Base-by-base conservation (phyloP, 768 basidiomycete genomes). In the Mycena chlorophos region DNA sequence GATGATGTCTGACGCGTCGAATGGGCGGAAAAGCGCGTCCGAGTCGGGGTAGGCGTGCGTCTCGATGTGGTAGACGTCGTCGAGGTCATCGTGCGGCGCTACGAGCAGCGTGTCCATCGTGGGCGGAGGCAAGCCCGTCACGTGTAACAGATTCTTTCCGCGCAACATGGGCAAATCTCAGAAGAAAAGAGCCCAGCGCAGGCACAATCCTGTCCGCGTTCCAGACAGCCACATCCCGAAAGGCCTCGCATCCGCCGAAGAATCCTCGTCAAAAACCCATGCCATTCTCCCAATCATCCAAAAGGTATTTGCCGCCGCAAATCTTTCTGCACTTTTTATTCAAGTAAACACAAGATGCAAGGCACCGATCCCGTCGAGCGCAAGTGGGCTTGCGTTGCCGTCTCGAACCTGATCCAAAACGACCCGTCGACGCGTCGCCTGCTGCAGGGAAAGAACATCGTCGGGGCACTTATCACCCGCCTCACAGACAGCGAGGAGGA, bases 131-230 rank as follows among this genome's bases (percentile, higher is more conserved):
- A n/a, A n/a, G n/a, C n/a, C n/a, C n/a, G n/a, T n/a, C n/a, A n/a
- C n/a, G n/a, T n/a, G n/a, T n/a, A n/a, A n/a, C n/a, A n/a, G n/a
- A n/a, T n/a, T n/a, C n/a, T n/a, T n/a, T n/a, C n/a, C n/a, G n/a
- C n/a, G n/a, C n/a, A n/a, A n/a, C 26, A 98, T 98, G 94, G 94
- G 93, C 63, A 97, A 96, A 72, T 85, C 91, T 37, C 93, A 95
- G 68, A 96, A 95, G 74, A 92, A 93, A 68, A 81, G 83, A 54
- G 67, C 81, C 8, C 86, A 86, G 87, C 85, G 91, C 40, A 78
- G 94, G 54, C 94, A 97, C 71, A 97, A 98, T 65, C 94, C 94
- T 6, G 81, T 97, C 76, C 82, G 94, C 30, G 94, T 98, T 0
- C 94, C 95, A 20, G 94, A 97, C 71, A 87, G 89, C 2, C 94